Evolutionary conservation across 2,329 filamentous ascomycete species (phyloP), one percentile per base, ranked within the genome.

Genomic region (Bisporella sp.): DNA sequence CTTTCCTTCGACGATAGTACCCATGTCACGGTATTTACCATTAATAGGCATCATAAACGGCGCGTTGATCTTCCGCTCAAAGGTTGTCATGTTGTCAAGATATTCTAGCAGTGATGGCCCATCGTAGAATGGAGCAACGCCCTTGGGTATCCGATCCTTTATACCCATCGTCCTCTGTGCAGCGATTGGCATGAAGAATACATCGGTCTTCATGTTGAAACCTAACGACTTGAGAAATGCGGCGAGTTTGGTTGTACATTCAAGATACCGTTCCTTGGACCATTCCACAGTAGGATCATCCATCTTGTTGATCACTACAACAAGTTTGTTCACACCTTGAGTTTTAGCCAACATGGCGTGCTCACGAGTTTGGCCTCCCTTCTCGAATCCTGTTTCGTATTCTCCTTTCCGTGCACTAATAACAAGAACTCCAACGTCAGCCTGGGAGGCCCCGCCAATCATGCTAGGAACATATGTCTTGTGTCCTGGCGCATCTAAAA

Each of bases 31-130:
- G 75, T 97, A 99, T 73, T 99, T 99, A 70, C 89, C 89, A 57
- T 87, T 88, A 57, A 99, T 79, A 6, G 93, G 88, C 91, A 99
- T 96, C 93, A 99, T 97, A 78, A 99, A 97, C 7, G 93, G 92
- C 2, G 93, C 93, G 62, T 96, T 96, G 62, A 96, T 72, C 76
- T 97, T 99, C 62, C 93, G 89, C 69, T 99, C 92, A 39, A 96
- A 79, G 9, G 92, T 83, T 63, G 86, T 83, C 89, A 97, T 96
- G 66, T 81, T 76, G 67, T 96, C 92, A n/a, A 99, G 82, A 70
- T 91, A 96, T 70, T 97, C 92, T 21, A 99, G 83, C 44, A 99
- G 80, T 21, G 91, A 93, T 7, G 92, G 92, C 0, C 91, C 90
- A 40, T 88, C 77, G 67, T 89, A 95, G 89, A 90, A 99, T 6